These are phyloP conservation scores for Colletotrichum sp. DNA, from an alignment of 2,329 filamentous ascomycete species.

Conservation along the genomic window DNA sequence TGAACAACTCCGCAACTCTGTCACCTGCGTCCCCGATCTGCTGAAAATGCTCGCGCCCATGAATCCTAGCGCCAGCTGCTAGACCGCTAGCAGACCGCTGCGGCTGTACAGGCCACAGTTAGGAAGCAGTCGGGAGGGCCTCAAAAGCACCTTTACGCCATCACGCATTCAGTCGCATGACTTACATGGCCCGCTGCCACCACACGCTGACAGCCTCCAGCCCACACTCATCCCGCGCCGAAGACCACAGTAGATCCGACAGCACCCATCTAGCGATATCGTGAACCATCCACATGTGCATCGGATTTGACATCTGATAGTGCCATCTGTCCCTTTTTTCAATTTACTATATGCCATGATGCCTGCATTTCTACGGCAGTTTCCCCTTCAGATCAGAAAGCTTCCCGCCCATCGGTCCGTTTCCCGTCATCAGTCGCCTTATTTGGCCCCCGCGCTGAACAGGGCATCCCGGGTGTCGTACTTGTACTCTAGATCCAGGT, in stretches of 20 bases:
- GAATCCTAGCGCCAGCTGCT: neutral
- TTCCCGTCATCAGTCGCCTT: neutral
- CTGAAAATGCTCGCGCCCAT: neutral
- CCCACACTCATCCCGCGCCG: neutral
- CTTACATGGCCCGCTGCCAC: constrained; percentile 9
- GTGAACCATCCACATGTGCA: neutral
- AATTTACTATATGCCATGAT: neutral
- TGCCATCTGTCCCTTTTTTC: neutral
- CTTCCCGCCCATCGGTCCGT: neutral
- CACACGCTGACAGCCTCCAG: neutral
- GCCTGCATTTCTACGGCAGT: neutral
- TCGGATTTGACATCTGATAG: constrained; percentile 8
- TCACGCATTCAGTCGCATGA: constrained; percentile 18
- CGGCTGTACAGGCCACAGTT: neutral
- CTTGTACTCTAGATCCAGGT: constrained; percentile 67
- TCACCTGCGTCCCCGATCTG: constrained; percentile 10
- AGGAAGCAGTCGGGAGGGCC: neutral
- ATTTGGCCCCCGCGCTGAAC: constrained; percentile 53
- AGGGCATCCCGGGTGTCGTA: constrained; percentile 68
- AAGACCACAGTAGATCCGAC: neutral
- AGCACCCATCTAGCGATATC: neutral
- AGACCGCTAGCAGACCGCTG: constrained; percentile 3
- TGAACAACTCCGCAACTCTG: neutral
- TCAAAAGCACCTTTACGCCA: constrained; percentile 11
- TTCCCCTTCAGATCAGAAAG: neutral